Evolutionary conservation across 2,329 filamentous ascomycete genomes (phyloP).

Genomic region (Paramyrothecium roridum): DNA sequence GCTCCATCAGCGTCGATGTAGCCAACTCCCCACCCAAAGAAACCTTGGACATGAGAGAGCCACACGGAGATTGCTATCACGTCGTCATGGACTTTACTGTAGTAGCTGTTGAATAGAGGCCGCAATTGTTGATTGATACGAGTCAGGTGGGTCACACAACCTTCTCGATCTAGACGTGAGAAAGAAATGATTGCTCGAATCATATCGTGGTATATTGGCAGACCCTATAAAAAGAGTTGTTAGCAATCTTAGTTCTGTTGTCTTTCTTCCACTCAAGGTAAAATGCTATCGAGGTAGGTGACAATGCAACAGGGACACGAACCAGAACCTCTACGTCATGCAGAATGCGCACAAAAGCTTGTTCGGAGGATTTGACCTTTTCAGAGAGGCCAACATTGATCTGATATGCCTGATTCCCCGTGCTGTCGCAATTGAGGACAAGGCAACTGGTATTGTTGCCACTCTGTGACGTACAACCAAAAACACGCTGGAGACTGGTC

Average conservation of each 20-base stretch:
- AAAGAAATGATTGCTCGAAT: constrained; percentile 19
- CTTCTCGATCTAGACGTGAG: constrained; percentile 11
- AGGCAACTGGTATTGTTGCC: constrained; percentile 28
- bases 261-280: not conserved
- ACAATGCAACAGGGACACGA: not conserved
- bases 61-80: constrained; percentile 23
- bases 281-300: not conserved
- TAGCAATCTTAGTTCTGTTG: not conserved
- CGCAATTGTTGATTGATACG: constrained; percentile 15
- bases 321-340: constrained; percentile 20
- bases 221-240: constrained; percentile 2
- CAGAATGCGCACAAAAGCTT: constrained; percentile 26
- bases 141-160: constrained; percentile 13
- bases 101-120: constrained; percentile 19
- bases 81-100: constrained; percentile 21
- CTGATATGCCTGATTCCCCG: constrained; percentile 19
- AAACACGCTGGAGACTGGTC: constrained; percentile 24
- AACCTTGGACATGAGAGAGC: constrained; percentile 29
- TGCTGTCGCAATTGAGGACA: constrained; percentile 24
- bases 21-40: constrained; percentile 31
- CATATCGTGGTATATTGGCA: constrained; percentile 24
- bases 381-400: constrained; percentile 26
- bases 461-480: constrained; percentile 22
- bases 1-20: constrained; percentile 14
- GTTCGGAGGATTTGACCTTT: constrained; percentile 20